Evolutionary conservation across 208 protist genomes (phyloP), one percentile per base, ranked within the genome.

Genomic region (Acanthamoeba royreba): DNA sequence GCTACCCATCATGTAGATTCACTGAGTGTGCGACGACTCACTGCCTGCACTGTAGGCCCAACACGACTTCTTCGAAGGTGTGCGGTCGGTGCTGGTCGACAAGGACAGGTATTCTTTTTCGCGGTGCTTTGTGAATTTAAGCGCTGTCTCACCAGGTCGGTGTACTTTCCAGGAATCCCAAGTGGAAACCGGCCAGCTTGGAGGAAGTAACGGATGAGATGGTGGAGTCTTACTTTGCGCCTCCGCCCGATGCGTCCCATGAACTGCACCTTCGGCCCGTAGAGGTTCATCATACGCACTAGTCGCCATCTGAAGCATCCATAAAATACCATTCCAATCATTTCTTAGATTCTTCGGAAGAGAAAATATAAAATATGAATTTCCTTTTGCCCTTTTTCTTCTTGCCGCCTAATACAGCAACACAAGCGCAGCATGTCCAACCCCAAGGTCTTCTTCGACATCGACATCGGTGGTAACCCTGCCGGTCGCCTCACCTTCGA

Each of bases 401-500:
- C n/a, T n/a, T n/a, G n/a, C n/a, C n/a, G n/a, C n/a, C n/a, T n/a
- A n/a, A n/a, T n/a, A n/a, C n/a, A n/a, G n/a, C n/a, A n/a, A n/a
- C n/a, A n/a, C n/a, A n/a, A n/a, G n/a, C n/a, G n/a, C n/a, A n/a
- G n/a, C n/a, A n/a, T n/a, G n/a, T n/a, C n/a, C n/a, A n/a, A n/a
- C n/a, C n/a, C n/a, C n/a, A n/a, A n/a, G n/a, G n/a, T n/a, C n/a
- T n/a, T n/a, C n/a, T n/a, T n/a, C n/a, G n/a, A n/a, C n/a, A n/a
- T n/a, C n/a, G n/a, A n/a, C n/a, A n/a, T n/a, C n/a, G n/a, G n/a
- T n/a, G n/a, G n/a, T n/a, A n/a, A n/a, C n/a, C n/a, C n/a, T 46
- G 95, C 97, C n/a, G 98, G 98, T 1, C 96, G 98, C 53, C 96
- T 99, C 25, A 98, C 98, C 93, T 98, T 99, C 83, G 98, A 98